Evolutionary conservation across 2,329 filamentous ascomycete species (phyloP).

Genomic region (Venturia aucupariae): DNA sequence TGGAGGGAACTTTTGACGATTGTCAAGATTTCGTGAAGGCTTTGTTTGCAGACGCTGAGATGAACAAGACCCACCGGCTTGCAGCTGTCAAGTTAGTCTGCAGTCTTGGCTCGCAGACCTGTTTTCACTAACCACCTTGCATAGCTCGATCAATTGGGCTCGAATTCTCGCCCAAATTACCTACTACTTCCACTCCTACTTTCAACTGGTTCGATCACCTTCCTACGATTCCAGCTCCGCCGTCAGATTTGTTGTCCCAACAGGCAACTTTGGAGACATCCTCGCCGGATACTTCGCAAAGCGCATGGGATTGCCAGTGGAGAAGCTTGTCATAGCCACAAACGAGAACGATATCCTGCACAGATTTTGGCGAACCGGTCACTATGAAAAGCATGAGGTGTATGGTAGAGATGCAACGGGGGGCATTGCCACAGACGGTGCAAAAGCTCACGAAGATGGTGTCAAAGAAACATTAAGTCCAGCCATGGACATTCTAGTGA

Average conservation of each 20-base stretch:
- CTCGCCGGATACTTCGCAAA: constrained; percentile 88
- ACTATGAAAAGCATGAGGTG: constrained; percentile 76
- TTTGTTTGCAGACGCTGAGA: constrained; percentile 75
- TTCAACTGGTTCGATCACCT: constrained; percentile 57
- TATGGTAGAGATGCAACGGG: constrained; percentile 48
- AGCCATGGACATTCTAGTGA: constrained; percentile 96
- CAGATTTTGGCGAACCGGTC: constrained; percentile 84
- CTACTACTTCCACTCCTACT: constrained; percentile 96
- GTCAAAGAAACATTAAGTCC: constrained; percentile 89
- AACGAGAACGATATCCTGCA: constrained; percentile 98
- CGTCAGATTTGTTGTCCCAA: constrained; percentile 81
- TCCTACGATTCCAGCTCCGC: constrained; percentile 47
- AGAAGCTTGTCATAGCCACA: constrained; percentile 85
- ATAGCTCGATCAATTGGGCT: constrained; percentile 80
- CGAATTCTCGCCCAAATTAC: constrained; percentile 93
- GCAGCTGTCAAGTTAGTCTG: constrained; percentile 64
- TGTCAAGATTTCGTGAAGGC: constrained; percentile 96
- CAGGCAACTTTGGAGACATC: constrained; percentile 95
- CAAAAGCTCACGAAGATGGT: constrained; percentile 55
- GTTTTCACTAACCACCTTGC: constrained; percentile 55
- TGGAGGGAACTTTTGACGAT: constrained; percentile 89
- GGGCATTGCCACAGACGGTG: constrained; percentile 46
- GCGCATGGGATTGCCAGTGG: constrained; percentile 76
- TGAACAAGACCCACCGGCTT: constrained; percentile 73
- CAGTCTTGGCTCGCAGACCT: constrained; percentile 53